Percentiles rank a stretch among this genome's conserved stretches.
Evolutionary conservation across 1,284 basidiomycete species (phyloP).

Genomic region (Austroboletus olivaceoglutinosus): DNA sequence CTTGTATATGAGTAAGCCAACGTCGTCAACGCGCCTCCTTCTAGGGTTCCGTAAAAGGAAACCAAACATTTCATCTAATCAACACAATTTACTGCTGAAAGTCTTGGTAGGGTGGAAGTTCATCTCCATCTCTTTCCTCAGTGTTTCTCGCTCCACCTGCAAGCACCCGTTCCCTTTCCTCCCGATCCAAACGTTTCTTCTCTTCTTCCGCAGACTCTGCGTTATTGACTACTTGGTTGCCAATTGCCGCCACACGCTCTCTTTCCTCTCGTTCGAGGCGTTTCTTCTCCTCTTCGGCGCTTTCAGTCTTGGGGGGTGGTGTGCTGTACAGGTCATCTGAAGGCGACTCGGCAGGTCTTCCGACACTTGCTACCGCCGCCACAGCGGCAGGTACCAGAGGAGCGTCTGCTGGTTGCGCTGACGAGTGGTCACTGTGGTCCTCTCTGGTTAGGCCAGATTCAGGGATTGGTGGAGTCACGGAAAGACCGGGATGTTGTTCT

Average conservation of each 20-base stretch:
- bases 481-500: constrained; percentile 35
- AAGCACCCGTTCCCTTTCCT: constrained; percentile 58
- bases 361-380: constrained; percentile 8
- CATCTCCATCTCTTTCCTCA: constrained; percentile 42
- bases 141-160: constrained; percentile 29
- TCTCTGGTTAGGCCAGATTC: constrained; percentile 9
- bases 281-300: constrained; percentile 55
- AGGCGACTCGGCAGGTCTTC: constrained; percentile 23
- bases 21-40: neutral
- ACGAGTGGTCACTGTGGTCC: neutral
- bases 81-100: constrained; percentile 22
- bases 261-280: constrained; percentile 42
- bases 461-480: constrained; percentile 42
- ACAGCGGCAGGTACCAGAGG: constrained; percentile 43
- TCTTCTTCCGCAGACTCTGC: constrained; percentile 61
- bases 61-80: neutral
- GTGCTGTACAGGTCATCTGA: constrained; percentile 35
- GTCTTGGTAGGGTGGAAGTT: constrained; percentile 68
- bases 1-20: neutral
- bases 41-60: constrained; percentile 24
- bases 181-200: constrained; percentile 64
- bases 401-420: constrained; percentile 33
- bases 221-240: constrained; percentile 9
- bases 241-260: constrained; percentile 34
- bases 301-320: constrained; percentile 25